A percentile compares a stretch with the other conserved stretches of the same genome.
phyloP scores from a whole-genome alignment of 2,329 filamentous ascomycete genomes.

The Penicillium expansum region DNA sequence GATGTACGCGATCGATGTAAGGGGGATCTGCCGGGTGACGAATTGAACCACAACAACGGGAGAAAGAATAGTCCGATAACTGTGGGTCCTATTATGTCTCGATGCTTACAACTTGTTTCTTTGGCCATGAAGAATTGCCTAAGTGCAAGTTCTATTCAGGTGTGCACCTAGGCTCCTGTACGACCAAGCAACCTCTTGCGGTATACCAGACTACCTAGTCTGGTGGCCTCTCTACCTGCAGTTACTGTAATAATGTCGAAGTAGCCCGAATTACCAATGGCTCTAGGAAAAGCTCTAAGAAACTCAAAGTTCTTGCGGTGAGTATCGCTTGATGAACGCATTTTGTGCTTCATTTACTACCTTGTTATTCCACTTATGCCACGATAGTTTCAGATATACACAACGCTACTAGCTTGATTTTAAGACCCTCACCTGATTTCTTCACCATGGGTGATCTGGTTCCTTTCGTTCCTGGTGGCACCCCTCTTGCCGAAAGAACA shows the following conservation, averaged over 20 bases:
- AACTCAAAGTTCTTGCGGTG: not conserved
- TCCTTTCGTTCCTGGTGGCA: too few species aligned
- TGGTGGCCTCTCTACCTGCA: not conserved
- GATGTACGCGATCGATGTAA: not conserved
- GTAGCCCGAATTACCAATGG: not conserved
- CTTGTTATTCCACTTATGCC: not conserved
- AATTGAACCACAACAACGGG: not conserved
- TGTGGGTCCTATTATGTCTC: not conserved
- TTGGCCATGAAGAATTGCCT: not conserved
- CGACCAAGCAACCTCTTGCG: not conserved
- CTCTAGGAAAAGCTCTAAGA: not conserved
- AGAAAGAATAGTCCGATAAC: not conserved
- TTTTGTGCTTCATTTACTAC: not conserved
- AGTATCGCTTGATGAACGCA: too few species aligned
- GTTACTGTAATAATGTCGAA: not conserved
- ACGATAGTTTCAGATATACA: not conserved
- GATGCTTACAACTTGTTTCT: not conserved
- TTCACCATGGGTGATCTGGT: not conserved
- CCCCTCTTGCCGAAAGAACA: conserved; percentile 28
- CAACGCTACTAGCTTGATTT: not conserved
- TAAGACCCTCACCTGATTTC: not conserved
- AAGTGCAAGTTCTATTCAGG: not conserved
- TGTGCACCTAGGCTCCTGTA: not conserved
- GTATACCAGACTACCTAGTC: not conserved
- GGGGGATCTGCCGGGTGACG: not conserved